phyloP scores from a whole-genome alignment of 306 rosid species.

The Medicago arabica region DNA sequence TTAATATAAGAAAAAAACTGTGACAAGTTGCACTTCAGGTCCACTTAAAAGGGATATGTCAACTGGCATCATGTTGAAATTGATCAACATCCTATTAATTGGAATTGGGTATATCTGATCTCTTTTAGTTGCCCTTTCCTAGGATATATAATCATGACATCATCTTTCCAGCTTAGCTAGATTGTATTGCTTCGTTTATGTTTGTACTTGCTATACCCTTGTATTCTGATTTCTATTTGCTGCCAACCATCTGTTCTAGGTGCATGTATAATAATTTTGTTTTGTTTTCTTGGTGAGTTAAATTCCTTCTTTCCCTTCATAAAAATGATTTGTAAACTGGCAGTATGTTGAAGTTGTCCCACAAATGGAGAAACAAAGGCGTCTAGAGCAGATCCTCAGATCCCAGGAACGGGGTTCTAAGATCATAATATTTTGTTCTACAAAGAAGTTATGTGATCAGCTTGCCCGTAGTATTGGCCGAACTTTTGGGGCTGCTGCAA shows the following conservation, averaged over 20 bases:
- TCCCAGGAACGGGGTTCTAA: constrained; percentile 93
- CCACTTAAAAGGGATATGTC: background rate
- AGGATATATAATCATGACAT: background rate
- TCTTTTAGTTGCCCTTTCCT: background rate
- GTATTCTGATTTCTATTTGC: constrained; percentile 22
- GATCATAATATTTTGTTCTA: constrained; percentile 91
- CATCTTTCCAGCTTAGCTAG: constrained; percentile 13
- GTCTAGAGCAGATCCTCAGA: constrained; percentile 95
- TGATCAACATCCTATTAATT: background rate
- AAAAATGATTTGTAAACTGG: constrained; percentile 19
- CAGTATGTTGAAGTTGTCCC: constrained; percentile 99
- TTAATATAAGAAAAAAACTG: background rate
- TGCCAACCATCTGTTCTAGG: constrained; percentile 2
- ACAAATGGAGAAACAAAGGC: constrained; percentile 97
- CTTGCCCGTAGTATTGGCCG: constrained; percentile 90
- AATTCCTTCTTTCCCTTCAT: constrained; percentile 7
- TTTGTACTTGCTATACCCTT: constrained; percentile 4
- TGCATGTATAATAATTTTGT: constrained; percentile 1
- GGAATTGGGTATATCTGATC: background rate
- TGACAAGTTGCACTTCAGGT: background rate
- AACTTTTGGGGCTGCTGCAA: constrained; percentile 92
- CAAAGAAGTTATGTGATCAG: constrained; percentile 95
- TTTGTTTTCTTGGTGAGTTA: constrained; percentile 13
- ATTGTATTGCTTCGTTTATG: constrained; percentile 12
- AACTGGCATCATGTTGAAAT: background rate